These are phyloP conservation scores for Pythium sp. DNA, from an alignment of 352 stramenopile species.

Conservation along the genomic window DNA sequence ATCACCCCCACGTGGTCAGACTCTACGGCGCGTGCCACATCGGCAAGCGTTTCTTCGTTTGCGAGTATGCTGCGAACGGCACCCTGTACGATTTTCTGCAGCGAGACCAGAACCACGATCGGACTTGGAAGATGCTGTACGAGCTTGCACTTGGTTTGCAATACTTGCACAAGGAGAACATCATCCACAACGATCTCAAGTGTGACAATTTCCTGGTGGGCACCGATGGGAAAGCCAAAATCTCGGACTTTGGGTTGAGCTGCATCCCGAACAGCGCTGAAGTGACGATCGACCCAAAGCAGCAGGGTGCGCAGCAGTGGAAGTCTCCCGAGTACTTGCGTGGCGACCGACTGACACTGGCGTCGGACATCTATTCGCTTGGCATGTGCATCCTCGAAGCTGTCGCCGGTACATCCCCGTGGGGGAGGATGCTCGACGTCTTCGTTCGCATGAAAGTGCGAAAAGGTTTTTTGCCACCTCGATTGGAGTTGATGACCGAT, in stretches of 20 bases:
- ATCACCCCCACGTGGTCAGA: conserved; percentile 13
- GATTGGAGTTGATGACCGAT: background rate
- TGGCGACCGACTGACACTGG: conserved; percentile 5
- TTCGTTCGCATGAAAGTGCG: conserved; percentile 4
- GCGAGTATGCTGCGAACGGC: conserved; percentile 9
- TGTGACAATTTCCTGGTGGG: conserved; percentile 24
- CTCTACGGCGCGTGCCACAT: conserved; percentile 5
- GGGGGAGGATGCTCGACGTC: conserved; percentile 7
- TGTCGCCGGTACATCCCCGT: conserved; percentile 3
- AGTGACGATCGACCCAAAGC: conserved; percentile 1
- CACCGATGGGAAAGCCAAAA: conserved; percentile 21
- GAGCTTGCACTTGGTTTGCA: conserved; percentile 22
- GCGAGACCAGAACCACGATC: conserved; percentile 75
- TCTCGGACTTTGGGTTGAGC: conserved; percentile 25
- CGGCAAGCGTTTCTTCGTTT: conserved; percentile 12
- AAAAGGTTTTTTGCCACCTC: conserved; percentile 3
- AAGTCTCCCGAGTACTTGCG: conserved; percentile 4
- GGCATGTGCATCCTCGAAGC: conserved; percentile 20
- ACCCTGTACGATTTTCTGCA: conserved; percentile 36
- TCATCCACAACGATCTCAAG: conserved; percentile 26
- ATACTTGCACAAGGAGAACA: conserved; percentile 23
- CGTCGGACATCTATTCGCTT: conserved; percentile 18
- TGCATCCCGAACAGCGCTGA: conserved; percentile 9
- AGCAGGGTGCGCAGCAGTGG: conserved; percentile 8
- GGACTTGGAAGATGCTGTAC: conserved; percentile 22